Evolutionary conservation across 2,329 filamentous ascomycete species (phyloP), one percentile per base, ranked within the genome.

Genomic region (Xylariaceae sp.): DNA sequence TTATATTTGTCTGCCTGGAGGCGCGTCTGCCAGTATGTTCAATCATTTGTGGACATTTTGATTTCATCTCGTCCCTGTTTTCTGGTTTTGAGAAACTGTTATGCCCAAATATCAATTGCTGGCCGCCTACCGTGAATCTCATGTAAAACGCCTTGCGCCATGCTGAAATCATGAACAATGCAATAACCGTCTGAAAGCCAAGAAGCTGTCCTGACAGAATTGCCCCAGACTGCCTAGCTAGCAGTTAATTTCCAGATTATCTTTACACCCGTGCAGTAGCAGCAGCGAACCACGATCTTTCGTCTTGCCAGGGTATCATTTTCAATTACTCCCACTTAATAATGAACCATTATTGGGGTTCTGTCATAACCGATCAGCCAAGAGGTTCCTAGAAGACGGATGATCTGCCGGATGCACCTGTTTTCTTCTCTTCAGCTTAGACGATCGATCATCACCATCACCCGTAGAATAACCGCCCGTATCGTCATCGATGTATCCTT

Each of bases 401-500:
- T 59, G 57, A 52, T 63, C 60, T 55, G 59, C 66, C 21, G 46
- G 55, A 71, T 68, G 70, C 69, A 85, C 84, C 83, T 86, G 85
- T 75, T 87, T 88, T 69, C 83, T 79, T 62, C 84, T 79, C 74
- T 87, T 87, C 62, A 80, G 75, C 61, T 76, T 78, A 36, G 71
- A 68, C 57, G 71, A 72, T 62, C 73, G 73, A 50, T 87, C 84
- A 62, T 89, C 87, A 62, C 85, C 84, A 61, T 89, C 88, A 53
- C 85, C 87, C 18, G 87, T 89, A 18, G 86, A 89, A 65, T 91
- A 87, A n/a, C 82, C 84, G 13, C 75, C 76, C 10, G 81, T 85
- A 57, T 88, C 87, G 59, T 90, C 87, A 58, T 91, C 80, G n/a
- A n/a, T n/a, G 61, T 80, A 91, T 27, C 86, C 85, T 61, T 91